Evolutionary conservation across 768 basidiomycete species (phyloP), one percentile per base, ranked within the genome.

Genomic region (Mycena maculata): DNA sequence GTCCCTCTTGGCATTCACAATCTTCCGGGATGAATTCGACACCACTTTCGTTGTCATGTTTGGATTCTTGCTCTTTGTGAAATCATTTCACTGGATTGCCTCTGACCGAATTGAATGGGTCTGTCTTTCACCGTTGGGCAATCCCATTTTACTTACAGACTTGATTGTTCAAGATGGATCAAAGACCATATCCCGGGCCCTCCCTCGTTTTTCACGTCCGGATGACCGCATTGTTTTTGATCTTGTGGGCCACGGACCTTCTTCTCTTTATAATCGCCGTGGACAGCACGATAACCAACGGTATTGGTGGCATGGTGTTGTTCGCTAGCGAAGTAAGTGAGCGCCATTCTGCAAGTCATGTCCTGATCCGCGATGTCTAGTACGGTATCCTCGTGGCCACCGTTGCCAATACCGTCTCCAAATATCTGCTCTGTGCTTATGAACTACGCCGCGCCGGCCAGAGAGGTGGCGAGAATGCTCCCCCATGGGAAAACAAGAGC

Each of bases 81-180:
- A 98, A 76, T 96, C 95, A 49, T 99, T 99, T 80, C 98, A 99
- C 76, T 99, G 98, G 98, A 86, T 99, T 33, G 89, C 96, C 63
- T 88, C 90, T 8, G 98, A 99, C 78, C 88, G 98, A 53, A 93
- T 99, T 57, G 98, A 99, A 87, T 96, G 94, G 88, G 97, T 97
- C 72, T 76, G 76, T 61, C 33, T 64, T 20, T 59, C 1, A 7
- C 39, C 25, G 1, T 8, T 39, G 25, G 20, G 22, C 53, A 23
- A 22, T 23, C 25, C 25, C 36, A 55, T 45, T 16, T 65, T 33
- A n/a, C 63, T 62, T 61, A 47, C 69, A 67, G 38, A 71, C 53
- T 41, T 44, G 33, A 3, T 10, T 20, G 18, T 41, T 67, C 4
- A 72, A 99, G 97, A 99, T 99, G 96, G 98, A 99, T 74, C 98